A percentile compares a stretch with the other conserved stretches of the same genome.
Evolutionary conservation across 139 green algal genomes (phyloP).

Genomic region (Tetraselmis chui): DNA sequence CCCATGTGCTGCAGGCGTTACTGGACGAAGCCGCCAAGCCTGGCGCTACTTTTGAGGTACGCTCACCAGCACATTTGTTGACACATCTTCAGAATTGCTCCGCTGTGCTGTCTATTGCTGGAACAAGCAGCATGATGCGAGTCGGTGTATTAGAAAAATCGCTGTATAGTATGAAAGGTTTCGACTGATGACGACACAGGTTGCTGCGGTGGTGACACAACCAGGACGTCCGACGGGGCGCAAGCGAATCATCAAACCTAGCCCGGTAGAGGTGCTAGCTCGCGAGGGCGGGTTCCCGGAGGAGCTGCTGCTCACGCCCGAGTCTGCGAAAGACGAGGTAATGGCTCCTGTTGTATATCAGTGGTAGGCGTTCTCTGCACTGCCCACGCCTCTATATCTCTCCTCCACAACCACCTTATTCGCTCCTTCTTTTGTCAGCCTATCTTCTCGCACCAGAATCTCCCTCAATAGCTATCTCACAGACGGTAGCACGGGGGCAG

Average conservation of each 20-base stretch:
- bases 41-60: conserved; percentile 45
- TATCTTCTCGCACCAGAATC: no score
- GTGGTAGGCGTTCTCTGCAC: no score
- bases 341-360: no score
- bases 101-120: background rate
- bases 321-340: conserved; percentile 30
- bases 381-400: no score
- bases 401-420: no score
- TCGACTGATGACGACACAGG: conserved; percentile 25
- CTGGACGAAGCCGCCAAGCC: conserved; percentile 40
- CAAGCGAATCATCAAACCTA: conserved; percentile 43
- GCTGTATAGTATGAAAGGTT: background rate
- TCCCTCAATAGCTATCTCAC: no score
- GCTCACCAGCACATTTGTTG: background rate
- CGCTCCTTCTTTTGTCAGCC: no score
- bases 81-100: background rate
- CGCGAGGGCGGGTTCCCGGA: conserved; percentile 28
- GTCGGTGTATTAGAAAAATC: background rate
- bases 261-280: conserved; percentile 56
- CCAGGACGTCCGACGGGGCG: conserved; percentile 61
- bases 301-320: conserved; percentile 45
- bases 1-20: conserved; percentile 56
- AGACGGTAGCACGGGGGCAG: no score
- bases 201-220: conserved; percentile 75
- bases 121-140: background rate